A percentile compares a stretch with the other conserved stretches of the same genome.
These are phyloP conservation scores for Leccinum broughii DNA, from an alignment of 768 basidiomycete species.

Conservation along the genomic window DNA sequence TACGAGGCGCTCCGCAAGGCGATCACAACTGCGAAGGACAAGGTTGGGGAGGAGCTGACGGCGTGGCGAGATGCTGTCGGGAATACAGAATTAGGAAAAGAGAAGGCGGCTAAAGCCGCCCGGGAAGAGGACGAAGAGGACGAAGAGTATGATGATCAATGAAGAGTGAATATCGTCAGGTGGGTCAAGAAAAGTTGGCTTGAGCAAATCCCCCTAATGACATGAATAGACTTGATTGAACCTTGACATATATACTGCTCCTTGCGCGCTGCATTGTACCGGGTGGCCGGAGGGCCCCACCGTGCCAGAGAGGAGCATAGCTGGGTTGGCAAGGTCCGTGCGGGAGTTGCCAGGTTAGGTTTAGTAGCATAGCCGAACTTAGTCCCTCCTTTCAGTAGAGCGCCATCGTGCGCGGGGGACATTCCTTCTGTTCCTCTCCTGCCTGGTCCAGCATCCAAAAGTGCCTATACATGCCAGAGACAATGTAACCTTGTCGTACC, in stretches of 20 bases:
- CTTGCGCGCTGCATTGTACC: not conserved
- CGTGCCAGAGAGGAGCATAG: too few species aligned
- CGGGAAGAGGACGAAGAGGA: conserved; percentile 50
- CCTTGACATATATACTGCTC: not conserved
- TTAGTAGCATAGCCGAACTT: too few species aligned
- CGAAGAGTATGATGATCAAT: conserved; percentile 39
- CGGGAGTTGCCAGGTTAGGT: too few species aligned
- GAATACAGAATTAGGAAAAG: conserved; percentile 61
- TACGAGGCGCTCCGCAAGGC: conserved; percentile 51
- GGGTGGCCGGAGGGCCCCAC: too few species aligned
- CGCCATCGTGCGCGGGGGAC: too few species aligned
- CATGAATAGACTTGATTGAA: not conserved
- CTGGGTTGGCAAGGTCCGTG: too few species aligned
- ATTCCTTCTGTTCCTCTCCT: too few species aligned
- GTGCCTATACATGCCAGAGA: not conserved
- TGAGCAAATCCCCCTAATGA: not conserved
- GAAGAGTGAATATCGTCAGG: conserved; percentile 6
- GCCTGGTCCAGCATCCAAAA: too few species aligned
- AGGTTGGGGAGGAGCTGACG: conserved; percentile 68
- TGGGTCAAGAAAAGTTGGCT: not conserved
- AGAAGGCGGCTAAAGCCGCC: conserved; percentile 43
- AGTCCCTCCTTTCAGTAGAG: too few species aligned
- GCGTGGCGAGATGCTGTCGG: conserved; percentile 75
- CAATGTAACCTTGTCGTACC: conserved; percentile 8
- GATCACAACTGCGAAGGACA: conserved; percentile 51